A percentile compares a stretch with the other conserved stretches of the same genome.
phyloP scores from a whole-genome alignment of 1,139 yeast species.

The Nakaseomyces kungkrabaensis region DNA sequence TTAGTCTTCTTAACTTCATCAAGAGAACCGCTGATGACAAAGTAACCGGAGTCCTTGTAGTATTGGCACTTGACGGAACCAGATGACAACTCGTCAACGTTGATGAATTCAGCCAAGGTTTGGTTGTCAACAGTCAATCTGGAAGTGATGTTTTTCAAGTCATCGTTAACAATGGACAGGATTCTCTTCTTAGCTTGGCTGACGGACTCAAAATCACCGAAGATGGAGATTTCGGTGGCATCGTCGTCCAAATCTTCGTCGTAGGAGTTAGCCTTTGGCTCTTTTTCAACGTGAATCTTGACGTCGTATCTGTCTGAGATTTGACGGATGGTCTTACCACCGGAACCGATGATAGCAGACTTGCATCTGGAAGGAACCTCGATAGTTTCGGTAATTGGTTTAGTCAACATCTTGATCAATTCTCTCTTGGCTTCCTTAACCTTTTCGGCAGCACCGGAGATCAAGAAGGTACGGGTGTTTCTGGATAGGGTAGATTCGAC shows the following conservation, averaged over 20 bases:
- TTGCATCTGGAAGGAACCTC: conserved; percentile 71
- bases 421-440: conserved; percentile 69
- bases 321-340: conserved; percentile 75
- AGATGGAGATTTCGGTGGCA: conserved; percentile 51
- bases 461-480: conserved; percentile 67
- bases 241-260: conserved; percentile 42
- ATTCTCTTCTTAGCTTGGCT: conserved; percentile 64
- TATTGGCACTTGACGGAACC: conserved; percentile 20
- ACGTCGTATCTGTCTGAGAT: conserved; percentile 59
- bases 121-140: conserved; percentile 37
- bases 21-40: conserved; percentile 30
- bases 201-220: conserved; percentile 83
- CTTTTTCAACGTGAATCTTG: conserved; percentile 61
- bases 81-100: conserved; percentile 9
- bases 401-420: conserved; percentile 66
- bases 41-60: conserved; percentile 15
- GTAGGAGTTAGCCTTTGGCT: conserved; percentile 29
- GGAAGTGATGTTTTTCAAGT: conserved; percentile 49
- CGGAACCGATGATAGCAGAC: conserved; percentile 78
- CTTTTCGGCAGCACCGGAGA: conserved; percentile 63
- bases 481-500: conserved; percentile 83
- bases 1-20: conserved; percentile 26
- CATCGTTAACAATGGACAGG: conserved; percentile 62
- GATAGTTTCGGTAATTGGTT: conserved; percentile 55
- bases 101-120: conserved; percentile 20